Conservation (phyloP, 2,329 filamentous ascomycete genomes). For the Botryotinia globosa region DNA sequence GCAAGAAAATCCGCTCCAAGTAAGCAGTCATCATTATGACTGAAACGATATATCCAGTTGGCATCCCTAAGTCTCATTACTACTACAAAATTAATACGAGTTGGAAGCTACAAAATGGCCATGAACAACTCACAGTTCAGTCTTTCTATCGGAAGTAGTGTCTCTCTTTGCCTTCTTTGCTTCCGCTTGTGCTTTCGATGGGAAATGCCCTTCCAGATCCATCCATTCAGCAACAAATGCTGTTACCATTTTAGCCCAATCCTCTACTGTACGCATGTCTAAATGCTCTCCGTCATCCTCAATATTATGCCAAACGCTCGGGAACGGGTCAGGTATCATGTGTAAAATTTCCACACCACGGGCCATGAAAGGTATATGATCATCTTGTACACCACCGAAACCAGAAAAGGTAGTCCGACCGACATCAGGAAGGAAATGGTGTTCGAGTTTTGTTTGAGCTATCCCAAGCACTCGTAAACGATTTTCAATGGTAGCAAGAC, state of each 20-base stretch:
- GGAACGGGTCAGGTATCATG: conserved; percentile 82
- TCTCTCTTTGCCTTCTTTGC: conserved; percentile 26
- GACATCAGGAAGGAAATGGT: conserved; percentile 65
- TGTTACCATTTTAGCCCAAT: conserved; percentile 83
- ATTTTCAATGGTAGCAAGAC: conserved; percentile 69
- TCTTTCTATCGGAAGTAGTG: conserved; percentile 24
- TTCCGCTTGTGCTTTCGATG: conserved; percentile 22
- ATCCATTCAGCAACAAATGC: conserved; percentile 91
- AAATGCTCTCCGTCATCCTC: conserved; percentile 81
- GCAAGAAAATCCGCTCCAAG: neutral
- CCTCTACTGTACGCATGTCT: conserved; percentile 73
- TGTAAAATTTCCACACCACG: conserved; percentile 87
- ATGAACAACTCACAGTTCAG: conserved; percentile 38
- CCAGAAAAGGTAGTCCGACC: conserved; percentile 47
- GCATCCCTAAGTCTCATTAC: conserved; percentile 8
- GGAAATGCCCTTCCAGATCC: conserved; percentile 56
- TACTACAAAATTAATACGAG: conserved; percentile 16
- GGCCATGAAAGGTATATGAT: conserved; percentile 86
- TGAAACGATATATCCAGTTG: neutral
- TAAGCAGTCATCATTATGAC: neutral
- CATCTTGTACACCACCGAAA: conserved; percentile 66
- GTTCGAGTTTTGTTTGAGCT: conserved; percentile 57
- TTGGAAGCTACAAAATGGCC: conserved; percentile 15
- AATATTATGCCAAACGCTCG: conserved; percentile 80
- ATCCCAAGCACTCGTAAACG: conserved; percentile 66